phyloP scores from a whole-genome alignment of 108 stramenopile genomes.

The Parietichytrium sp. region DNA sequence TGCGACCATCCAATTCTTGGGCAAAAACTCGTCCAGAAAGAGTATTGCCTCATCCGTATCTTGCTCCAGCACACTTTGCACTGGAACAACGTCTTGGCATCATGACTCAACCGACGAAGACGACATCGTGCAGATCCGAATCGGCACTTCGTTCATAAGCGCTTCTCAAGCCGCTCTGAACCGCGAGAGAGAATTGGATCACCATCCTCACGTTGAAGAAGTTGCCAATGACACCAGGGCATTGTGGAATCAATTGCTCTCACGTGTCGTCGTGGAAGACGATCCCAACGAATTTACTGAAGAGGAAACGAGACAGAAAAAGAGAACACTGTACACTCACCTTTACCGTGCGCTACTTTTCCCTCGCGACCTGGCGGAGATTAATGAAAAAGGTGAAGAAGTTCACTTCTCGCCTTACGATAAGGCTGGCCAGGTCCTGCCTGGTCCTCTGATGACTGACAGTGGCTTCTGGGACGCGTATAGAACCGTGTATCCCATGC shows the following conservation, averaged over 20 bases:
- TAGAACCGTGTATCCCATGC: conserved; percentile 47
- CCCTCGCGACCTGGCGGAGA: conserved; percentile 42
- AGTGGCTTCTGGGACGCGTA: conserved; percentile 55
- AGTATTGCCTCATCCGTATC: background rate
- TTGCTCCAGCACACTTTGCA: background rate
- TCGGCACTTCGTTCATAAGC: conserved; percentile 43
- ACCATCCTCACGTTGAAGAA: background rate
- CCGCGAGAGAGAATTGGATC: background rate
- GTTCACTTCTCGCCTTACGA: conserved; percentile 45
- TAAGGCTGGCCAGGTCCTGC: background rate
- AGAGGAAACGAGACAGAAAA: background rate
- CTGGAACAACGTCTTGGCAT: background rate
- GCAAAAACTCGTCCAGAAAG: background rate
- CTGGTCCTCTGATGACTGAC: conserved; percentile 44
- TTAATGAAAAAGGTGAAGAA: background rate
- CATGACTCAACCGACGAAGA: background rate
- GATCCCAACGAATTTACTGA: background rate
- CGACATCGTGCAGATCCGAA: background rate
- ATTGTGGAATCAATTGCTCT: conserved; percentile 40
- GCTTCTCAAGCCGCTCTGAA: conserved; percentile 35
- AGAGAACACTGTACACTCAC: conserved; percentile 43
- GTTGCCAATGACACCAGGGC: background rate
- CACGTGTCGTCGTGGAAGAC: conserved; percentile 5
- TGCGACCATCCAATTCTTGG: background rate
- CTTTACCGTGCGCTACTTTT: conserved; percentile 47